Conservation (phyloP, 495 filamentous ascomycete species). For the Viridothelium virens region DNA sequence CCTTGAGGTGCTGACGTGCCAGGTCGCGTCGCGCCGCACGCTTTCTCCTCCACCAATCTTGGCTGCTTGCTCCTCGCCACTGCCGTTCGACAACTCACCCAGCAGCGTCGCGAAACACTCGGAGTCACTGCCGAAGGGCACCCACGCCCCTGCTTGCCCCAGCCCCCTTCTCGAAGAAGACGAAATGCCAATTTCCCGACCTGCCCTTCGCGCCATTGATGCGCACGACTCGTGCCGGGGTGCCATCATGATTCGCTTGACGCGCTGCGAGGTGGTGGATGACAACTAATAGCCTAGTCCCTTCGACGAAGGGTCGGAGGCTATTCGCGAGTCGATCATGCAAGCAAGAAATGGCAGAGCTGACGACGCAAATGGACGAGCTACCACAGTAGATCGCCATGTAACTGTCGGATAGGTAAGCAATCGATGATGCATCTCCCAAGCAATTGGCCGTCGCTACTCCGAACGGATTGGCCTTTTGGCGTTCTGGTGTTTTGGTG, state of each 20-base stretch:
- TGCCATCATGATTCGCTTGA: background rate
- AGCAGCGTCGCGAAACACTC: background rate
- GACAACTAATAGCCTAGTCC: too few relatives aligned
- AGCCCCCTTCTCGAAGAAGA: background rate
- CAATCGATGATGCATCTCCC: background rate
- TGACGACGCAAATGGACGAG: background rate
- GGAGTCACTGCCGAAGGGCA: background rate
- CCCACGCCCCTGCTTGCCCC: background rate
- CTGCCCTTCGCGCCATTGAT: background rate
- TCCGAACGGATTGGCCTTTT: background rate
- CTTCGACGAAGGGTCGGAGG: too few relatives aligned
- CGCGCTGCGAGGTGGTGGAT: background rate
- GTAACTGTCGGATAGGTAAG: background rate
- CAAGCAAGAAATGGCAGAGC: background rate
- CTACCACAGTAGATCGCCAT: background rate
- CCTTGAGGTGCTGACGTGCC: too few relatives aligned
- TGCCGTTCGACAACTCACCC: conserved; percentile 5
- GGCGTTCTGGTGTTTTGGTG: background rate
- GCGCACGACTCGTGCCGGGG: background rate
- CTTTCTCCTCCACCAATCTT: conserved; percentile 5
- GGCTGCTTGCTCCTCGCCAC: background rate
- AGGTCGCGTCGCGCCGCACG: background rate
- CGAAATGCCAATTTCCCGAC: background rate
- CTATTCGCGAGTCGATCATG: too few relatives aligned
- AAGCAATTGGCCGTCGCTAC: background rate